Evolutionary conservation across 768 basidiomycete genomes (phyloP), one percentile per base, ranked within the genome.

Genomic region (Tricholoma sp.): DNA sequence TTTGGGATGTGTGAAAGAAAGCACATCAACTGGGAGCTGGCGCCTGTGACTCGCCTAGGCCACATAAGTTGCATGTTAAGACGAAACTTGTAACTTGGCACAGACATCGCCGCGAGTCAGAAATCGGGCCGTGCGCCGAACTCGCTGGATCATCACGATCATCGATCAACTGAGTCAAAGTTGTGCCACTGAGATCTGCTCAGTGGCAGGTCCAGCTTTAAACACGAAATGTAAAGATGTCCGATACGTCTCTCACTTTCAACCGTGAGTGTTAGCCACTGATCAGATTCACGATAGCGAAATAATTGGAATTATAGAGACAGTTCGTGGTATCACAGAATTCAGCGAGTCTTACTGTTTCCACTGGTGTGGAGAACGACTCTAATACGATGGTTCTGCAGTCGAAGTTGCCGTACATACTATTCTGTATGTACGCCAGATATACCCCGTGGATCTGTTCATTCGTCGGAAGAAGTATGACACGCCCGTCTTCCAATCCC

Each of bases 321-420:
- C 81, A 24, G 77, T 84, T 48, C 77, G 75, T 53, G 86, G 84
- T 18, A 80, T 89, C 52, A 74, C 81, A 45, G 88, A 89, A 65
- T 90, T 90, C 72, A 83, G 89, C 89, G 61, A 63, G 88, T 89
- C 60, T 61, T 33, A 24, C 41, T 59, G 44, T 41, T 34, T 42
- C 9, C 57, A 52, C 50, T n/a, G 24, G 24, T 13, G 8, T 42
- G 17, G 41, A 42, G 24, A 24, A 11, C 13, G 8, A 29, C 36
- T 36, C 29, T 52, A 11, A 24, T 20, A 13, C 31, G 37, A 50
- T 49, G 18, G 56, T 18, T 18, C 33, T 50, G 32, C 15, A 98
- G 96, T 98, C 62, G 96, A 98, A 67, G 90, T 95, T 31, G 91
- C 91, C 9, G 86, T 97, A 57, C 95, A 98, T 66, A 87, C 87